A percentile compares a stretch with the other conserved stretches of the same genome.
Evolutionary conservation across 495 filamentous ascomycete species (phyloP).

Genomic region (Letharia lupina): DNA sequence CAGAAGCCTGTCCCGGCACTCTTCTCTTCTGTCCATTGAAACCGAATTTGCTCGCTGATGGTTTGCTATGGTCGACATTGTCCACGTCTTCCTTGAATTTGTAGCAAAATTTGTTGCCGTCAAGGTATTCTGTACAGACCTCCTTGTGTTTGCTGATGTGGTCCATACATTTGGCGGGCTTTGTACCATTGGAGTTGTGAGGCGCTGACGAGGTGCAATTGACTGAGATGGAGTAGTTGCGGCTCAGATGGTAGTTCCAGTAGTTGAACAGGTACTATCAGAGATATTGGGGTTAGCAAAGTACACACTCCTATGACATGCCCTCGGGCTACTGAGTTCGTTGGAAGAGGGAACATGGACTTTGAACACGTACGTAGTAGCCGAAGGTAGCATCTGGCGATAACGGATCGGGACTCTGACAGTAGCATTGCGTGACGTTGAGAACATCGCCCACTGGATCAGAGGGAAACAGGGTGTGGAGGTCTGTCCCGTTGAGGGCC

Average conservation of each 20-base stretch:
- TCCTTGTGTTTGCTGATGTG: neutral
- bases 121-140: neutral
- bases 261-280: neutral
- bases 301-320: neutral
- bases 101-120: constrained; percentile 6
- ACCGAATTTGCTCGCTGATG: neutral
- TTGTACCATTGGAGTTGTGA: neutral
- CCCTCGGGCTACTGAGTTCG: neutral
- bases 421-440: constrained; percentile 6
- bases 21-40: neutral
- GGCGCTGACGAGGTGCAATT: neutral
- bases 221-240: neutral
- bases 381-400: neutral
- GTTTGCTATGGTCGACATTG: neutral
- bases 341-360: neutral
- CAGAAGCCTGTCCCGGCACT: neutral
- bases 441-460: neutral
- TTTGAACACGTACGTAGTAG: constrained; percentile 1
- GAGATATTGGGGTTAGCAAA: neutral
- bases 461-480: neutral
- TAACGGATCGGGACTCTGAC: neutral
- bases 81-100: neutral
- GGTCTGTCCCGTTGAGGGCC: neutral
- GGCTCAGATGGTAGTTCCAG: neutral
- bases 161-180: neutral